Evolutionary conservation across 257 asterid species (phyloP).

Genomic region (Penstemon barbatus): DNA sequence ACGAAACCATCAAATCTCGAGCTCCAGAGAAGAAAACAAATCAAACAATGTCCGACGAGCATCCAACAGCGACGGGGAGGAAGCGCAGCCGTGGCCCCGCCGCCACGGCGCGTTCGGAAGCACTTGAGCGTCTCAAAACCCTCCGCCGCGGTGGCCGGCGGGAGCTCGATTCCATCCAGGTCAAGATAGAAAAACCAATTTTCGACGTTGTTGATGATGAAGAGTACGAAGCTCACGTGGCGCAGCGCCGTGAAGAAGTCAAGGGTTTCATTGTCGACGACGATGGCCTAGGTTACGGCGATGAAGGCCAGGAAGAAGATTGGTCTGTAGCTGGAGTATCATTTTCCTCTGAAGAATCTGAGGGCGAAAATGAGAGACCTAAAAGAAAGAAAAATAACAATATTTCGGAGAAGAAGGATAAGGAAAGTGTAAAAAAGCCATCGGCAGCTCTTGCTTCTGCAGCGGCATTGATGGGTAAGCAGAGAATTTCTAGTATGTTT

Average conservation of each 20-base stretch:
- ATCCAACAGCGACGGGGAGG: constrained; percentile 52
- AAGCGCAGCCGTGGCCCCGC: constrained; percentile 59
- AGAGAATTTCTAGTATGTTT: constrained; percentile 73
- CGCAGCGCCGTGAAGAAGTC: constrained; percentile 77
- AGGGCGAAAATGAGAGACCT: constrained; percentile 56
- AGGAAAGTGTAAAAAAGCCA: constrained; percentile 51
- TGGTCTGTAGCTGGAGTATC: constrained; percentile 70
- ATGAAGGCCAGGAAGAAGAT: constrained; percentile 95
- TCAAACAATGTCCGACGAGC: constrained; percentile 64
- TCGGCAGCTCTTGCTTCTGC: constrained; percentile 72
- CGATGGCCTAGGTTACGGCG: constrained; percentile 85
- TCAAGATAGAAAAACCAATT: constrained; percentile 76
- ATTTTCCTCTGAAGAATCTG: constrained; percentile 69
- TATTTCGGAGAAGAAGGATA: constrained; percentile 65
- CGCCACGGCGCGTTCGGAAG: constrained; percentile 55
- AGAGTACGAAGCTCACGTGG: constrained; percentile 77
- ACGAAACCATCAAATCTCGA: not conserved
- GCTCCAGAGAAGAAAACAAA: not conserved
- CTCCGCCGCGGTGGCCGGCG: constrained; percentile 65
- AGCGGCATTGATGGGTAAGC: constrained; percentile 88
- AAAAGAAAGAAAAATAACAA: constrained; percentile 53
- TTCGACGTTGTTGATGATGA: constrained; percentile 83
- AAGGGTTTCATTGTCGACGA: constrained; percentile 83
- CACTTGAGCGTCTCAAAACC: constrained; percentile 76
- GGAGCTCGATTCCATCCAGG: constrained; percentile 50